phyloP scores from a whole-genome alignment of 345 rosid genomes.

The Psidium friedrichsthalianum region DNA sequence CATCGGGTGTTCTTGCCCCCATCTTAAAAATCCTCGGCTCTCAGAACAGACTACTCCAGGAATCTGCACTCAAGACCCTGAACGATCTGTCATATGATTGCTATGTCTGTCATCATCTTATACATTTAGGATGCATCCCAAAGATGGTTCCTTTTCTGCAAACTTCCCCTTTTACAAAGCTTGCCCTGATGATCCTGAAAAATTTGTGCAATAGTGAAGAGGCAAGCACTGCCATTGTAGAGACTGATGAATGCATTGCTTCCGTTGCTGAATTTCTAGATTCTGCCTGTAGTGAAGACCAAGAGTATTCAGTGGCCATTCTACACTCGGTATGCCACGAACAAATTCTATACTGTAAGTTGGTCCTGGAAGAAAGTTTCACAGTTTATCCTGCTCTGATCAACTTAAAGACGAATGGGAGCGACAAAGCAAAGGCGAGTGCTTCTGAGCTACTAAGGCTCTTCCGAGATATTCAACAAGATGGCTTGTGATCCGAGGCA shows the following conservation, averaged over 20 bases:
- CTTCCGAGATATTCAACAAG: background rate
- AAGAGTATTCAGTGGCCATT: conserved; percentile 19
- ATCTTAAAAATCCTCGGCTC: conserved; percentile 37
- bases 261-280: background rate
- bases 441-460: background rate
- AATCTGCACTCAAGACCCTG: conserved; percentile 45
- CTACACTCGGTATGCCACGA: conserved; percentile 33
- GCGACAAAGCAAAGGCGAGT: background rate
- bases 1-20: conserved; percentile 42
- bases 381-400: background rate
- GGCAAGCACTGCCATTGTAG: background rate
- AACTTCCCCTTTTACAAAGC: background rate
- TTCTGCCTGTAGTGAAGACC: background rate
- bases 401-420: background rate
- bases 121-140: conserved; percentile 26
- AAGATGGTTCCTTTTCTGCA: conserved; percentile 43
- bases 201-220: background rate
- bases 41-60: conserved; percentile 21
- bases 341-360: conserved; percentile 5
- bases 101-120: conserved; percentile 31
- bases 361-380: background rate
- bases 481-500: background rate
- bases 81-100: conserved; percentile 34
- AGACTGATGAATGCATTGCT: background rate
- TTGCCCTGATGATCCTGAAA: background rate